A percentile compares a stretch with the other conserved stretches of the same genome.
phyloP scores from a whole-genome alignment of 2,329 filamentous ascomycete species.

The Teratosphaeria destructans region DNA sequence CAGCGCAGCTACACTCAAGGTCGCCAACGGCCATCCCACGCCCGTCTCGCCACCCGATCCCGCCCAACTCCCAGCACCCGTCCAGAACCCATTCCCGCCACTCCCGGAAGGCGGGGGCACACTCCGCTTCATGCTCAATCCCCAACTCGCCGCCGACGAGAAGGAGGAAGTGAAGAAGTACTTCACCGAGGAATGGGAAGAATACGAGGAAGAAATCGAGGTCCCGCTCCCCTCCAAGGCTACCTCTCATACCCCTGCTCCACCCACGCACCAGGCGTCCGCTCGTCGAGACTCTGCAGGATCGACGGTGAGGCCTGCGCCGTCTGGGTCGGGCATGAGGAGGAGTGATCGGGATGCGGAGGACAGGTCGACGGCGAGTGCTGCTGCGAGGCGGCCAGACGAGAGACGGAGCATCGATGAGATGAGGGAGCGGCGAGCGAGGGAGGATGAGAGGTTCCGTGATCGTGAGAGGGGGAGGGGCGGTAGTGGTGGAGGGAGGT shows the following conservation, averaged over 20 bases:
- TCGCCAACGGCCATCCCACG: conserved; percentile 25
- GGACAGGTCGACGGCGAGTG: neutral
- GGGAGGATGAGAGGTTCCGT: neutral
- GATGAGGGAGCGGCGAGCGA: neutral
- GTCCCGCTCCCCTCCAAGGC: conserved; percentile 42
- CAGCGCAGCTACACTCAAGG: conserved; percentile 11
- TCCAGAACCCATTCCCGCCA: conserved; percentile 12
- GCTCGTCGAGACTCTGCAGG: neutral
- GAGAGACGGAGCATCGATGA: neutral
- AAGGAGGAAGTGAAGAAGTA: conserved; percentile 74
- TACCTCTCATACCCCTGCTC: conserved; percentile 2
- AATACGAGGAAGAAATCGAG: conserved; percentile 78
- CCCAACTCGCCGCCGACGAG: conserved; percentile 73
- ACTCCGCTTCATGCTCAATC: conserved; percentile 37
- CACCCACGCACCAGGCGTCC: conserved; percentile 31
- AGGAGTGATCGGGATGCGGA: neutral
- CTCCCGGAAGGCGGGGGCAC: conserved; percentile 8
- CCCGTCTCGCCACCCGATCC: conserved; percentile 21
- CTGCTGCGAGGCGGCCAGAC: neutral
- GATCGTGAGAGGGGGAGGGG: neutral
- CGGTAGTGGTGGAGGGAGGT: neutral
- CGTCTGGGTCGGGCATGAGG: neutral
- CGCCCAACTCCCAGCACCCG: conserved; percentile 9
- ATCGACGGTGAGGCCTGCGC: neutral
- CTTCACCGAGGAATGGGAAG: conserved; percentile 69